Percentiles rank a stretch among this genome's conserved stretches.
Evolutionary conservation across 2,329 filamentous ascomycete genomes (phyloP).

Genomic region (Pseudomassariella vexata): DNA sequence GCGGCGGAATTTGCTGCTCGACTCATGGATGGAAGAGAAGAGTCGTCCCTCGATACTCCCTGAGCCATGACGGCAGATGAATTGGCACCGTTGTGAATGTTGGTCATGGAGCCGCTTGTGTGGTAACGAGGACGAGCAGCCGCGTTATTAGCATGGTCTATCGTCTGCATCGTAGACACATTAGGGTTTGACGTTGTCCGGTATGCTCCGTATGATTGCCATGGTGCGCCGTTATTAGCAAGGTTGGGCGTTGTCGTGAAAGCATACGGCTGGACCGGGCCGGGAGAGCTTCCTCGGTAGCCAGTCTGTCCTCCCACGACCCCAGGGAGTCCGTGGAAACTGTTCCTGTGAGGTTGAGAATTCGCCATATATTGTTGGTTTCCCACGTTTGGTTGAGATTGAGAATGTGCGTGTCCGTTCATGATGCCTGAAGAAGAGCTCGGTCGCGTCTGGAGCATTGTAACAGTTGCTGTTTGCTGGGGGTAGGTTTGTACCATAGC

Average conservation of each 20-base stretch:
- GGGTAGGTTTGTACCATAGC: constrained; percentile 78
- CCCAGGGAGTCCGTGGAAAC: constrained; percentile 44
- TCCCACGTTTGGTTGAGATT: constrained; percentile 21
- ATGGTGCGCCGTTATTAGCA: constrained; percentile 43
- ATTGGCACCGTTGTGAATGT: constrained; percentile 28
- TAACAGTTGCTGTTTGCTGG: constrained; percentile 66
- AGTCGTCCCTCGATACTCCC: constrained; percentile 48
- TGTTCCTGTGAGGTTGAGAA: constrained; percentile 41
- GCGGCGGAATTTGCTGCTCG: constrained; percentile 32
- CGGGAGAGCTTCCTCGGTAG: constrained; percentile 49
- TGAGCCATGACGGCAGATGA: constrained; percentile 27
- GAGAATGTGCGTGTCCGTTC: constrained; percentile 39
- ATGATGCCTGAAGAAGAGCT: constrained; percentile 59
- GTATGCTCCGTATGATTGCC: constrained; percentile 44
- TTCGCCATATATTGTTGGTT: constrained; percentile 45
- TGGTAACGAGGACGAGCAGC: constrained; percentile 15
- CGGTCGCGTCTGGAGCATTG: constrained; percentile 70
- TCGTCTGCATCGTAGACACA: constrained; percentile 32
- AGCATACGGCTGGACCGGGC: constrained; percentile 70
- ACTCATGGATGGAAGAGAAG: constrained; percentile 34
- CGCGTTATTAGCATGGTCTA: constrained; percentile 26
- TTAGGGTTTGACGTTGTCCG: constrained; percentile 41
- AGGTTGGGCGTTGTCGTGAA: constrained; percentile 67
- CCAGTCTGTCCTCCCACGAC: constrained; percentile 34
- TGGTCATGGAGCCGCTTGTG: constrained; percentile 30